Percentiles rank a stretch among this genome's conserved stretches.
Conservation (phyloP, 2,329 filamentous ascomycete species). For the Microsporum ferrugineum region DNA sequence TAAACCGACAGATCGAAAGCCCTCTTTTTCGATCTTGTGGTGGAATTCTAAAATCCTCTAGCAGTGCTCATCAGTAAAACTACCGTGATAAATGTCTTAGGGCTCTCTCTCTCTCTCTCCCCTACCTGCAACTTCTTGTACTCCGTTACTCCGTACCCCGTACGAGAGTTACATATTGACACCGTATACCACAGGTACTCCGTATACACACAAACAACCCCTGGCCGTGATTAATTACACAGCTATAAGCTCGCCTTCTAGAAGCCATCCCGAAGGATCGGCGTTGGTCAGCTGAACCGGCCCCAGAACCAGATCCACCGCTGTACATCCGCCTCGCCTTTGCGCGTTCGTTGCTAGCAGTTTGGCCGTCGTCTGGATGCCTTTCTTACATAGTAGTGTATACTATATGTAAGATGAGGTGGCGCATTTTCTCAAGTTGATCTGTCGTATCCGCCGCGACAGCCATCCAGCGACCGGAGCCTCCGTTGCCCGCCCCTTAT, state of each 20-base stretch:
- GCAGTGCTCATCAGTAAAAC: background rate
- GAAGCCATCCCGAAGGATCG: conserved; percentile 5
- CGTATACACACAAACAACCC: background rate
- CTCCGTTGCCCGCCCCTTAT: background rate
- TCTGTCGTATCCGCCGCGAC: background rate
- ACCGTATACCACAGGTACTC: background rate
- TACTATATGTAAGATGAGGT: background rate
- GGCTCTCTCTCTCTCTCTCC: background rate
- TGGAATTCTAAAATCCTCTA: background rate
- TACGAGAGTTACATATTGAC: background rate
- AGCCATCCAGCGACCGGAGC: background rate
- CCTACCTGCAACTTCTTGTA: background rate
- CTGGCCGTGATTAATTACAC: background rate
- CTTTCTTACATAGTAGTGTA: background rate
- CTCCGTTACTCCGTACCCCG: background rate
- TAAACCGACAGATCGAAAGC: background rate
- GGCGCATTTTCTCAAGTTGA: background rate
- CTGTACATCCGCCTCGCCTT: background rate
- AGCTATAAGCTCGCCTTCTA: conserved; percentile 1
- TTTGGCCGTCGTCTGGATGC: background rate
- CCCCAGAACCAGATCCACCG: background rate
- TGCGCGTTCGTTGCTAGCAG: background rate
- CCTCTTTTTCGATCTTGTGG: background rate
- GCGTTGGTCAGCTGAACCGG: background rate
- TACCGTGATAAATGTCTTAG: background rate